Conservation (phyloP, 306 rosid genomes). For the Casuarina glauca region DNA sequence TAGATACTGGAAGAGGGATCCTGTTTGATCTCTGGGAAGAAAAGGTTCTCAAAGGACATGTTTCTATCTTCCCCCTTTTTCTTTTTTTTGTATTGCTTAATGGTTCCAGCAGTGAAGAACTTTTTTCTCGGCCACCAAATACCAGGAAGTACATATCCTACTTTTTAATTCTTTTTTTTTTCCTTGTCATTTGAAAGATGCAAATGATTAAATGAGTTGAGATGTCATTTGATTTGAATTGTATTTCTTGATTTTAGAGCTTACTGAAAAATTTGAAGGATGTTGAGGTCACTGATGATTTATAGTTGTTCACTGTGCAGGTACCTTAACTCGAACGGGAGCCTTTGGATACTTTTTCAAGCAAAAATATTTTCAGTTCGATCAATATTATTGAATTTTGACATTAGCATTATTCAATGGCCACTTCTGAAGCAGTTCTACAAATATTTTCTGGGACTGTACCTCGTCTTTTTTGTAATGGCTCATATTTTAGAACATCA, state of each 20-base stretch:
- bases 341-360: background rate
- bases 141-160: background rate
- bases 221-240: background rate
- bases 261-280: background rate
- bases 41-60: no score
- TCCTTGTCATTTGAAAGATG: background rate
- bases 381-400: slow-evolving; percentile 14
- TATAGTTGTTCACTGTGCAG: background rate
- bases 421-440: slow-evolving; percentile 50
- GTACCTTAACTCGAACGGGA: background rate
- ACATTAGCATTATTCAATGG: slow-evolving; percentile 34
- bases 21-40: background rate
- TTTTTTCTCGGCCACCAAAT: background rate
- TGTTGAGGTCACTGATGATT: background rate
- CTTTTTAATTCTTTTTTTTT: background rate
- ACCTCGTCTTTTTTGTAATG: slow-evolving; percentile 38
- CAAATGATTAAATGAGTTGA: background rate
- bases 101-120: background rate
- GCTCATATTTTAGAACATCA: slow-evolving; percentile 25
- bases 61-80: background rate
- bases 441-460: slow-evolving; percentile 47
- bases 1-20: background rate
- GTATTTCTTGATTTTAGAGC: background rate
- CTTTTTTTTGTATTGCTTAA: background rate
- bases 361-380: slow-evolving; percentile 4